A percentile compares a stretch with the other conserved stretches of the same genome.
These are phyloP conservation scores for Leccinellum rugosiceps DNA, from an alignment of 768 basidiomycete species.

Conservation along the genomic window DNA sequence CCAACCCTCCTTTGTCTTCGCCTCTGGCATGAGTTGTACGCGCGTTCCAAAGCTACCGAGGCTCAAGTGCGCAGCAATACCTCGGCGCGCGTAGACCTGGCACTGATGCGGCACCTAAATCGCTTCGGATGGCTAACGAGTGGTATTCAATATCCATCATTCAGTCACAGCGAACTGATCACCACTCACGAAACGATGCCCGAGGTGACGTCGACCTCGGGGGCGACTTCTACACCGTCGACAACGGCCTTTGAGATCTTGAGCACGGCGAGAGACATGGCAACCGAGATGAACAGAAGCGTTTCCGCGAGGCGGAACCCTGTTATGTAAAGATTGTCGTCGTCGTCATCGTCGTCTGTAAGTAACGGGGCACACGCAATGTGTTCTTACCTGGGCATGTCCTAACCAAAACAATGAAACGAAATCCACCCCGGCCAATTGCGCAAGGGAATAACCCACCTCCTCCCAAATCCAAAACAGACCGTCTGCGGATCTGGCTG, in stretches of 20 bases:
- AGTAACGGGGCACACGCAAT: background rate
- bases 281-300: slow-evolving; percentile 24
- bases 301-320: slow-evolving; percentile 30
- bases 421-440: background rate
- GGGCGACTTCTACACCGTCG: slow-evolving; percentile 40
- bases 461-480: slow-evolving; percentile 30
- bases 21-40: background rate
- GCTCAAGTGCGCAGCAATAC: slow-evolving; percentile 3
- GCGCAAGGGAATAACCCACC: slow-evolving; percentile 11
- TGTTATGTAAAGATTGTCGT: background rate
- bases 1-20: background rate
- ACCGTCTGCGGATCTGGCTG: slow-evolving; percentile 16
- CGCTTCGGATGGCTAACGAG: slow-evolving; percentile 46
- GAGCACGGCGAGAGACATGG: slow-evolving; percentile 45
- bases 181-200: slow-evolving; percentile 43
- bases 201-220: slow-evolving; percentile 40
- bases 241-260: slow-evolving; percentile 41
- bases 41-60: background rate
- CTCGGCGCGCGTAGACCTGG: slow-evolving; percentile 46
- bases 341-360: background rate
- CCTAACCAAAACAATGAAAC: background rate
- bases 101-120: slow-evolving; percentile 51
- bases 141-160: background rate
- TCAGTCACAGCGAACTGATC: background rate
- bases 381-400: slow-evolving; percentile 18